Conservation (phyloP, 345 rosid genomes). For the Syzygium oleosum region DNA sequence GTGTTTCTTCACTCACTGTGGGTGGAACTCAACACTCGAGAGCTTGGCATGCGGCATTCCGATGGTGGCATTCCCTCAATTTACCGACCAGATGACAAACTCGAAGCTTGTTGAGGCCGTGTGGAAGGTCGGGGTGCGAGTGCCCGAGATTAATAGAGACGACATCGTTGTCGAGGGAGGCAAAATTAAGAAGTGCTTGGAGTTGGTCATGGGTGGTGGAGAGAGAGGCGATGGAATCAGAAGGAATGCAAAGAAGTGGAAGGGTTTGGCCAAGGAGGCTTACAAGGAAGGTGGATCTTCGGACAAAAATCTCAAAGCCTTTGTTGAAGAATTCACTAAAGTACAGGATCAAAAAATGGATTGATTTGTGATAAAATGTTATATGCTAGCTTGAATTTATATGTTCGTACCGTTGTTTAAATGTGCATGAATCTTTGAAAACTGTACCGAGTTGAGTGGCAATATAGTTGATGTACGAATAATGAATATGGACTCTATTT, state of each 20-base stretch:
- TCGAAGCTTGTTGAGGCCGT: neutral
- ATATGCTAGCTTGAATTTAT: neutral
- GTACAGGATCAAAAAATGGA: neutral
- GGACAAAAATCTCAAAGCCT: conserved; percentile 11
- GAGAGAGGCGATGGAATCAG: conserved; percentile 13
- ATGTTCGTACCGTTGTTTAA: neutral
- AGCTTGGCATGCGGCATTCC: neutral
- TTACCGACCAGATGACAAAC: neutral
- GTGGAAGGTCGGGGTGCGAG: neutral
- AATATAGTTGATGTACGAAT: too few species aligned
- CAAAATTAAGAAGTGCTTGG: conserved; percentile 15
- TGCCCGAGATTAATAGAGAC: neutral
- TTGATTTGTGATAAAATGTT: neutral
- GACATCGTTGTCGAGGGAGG: conserved; percentile 7
- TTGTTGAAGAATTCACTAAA: neutral
- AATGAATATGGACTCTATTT: too few species aligned
- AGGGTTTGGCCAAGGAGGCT: conserved; percentile 17
- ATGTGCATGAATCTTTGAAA: neutral
- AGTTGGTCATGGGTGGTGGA: conserved; percentile 21
- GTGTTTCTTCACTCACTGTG: neutral
- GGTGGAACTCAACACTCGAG: neutral
- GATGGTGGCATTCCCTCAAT: neutral
- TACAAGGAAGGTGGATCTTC: conserved; percentile 18
- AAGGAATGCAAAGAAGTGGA: conserved; percentile 22
- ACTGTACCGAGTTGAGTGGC: too few species aligned